Evolutionary conservation across 148 eudicot species (phyloP), one percentile per base, ranked within the genome.

Genomic region (Silene conica): DNA sequence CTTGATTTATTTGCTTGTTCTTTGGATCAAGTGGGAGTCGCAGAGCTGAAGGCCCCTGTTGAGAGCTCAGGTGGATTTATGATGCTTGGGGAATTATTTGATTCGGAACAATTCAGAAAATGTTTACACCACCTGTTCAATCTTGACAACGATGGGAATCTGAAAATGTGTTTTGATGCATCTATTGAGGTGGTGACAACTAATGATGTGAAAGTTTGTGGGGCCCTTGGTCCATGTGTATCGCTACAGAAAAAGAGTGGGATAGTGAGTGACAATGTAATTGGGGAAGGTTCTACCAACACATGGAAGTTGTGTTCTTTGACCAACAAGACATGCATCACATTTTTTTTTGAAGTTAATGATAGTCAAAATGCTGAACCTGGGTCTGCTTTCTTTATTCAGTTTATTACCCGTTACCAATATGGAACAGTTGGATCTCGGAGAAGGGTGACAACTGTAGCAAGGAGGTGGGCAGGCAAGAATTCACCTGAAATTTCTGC

Each of bases 1-100:
- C 96, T 94, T 65, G 98, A 94, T 92, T 83, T 94, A 62, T 94
- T 94, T 84, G 97, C 98, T 64, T 94, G 97, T 78, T 89, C 98
- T 85, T 86, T 92, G 68, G 98, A 92, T 86, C 98, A 94, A 92
- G 96, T 94, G 62, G 98, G 98, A 78, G 92, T 89, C 66, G 90
- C 96, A 23, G 98, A 94, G 79, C 78, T 94, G 69, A 92, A 84
- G 83, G 79, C 56, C 64, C 86, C 93, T 23, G 86, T 94, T 21
- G 97, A 92, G 85, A 86, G 76, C 58, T 92, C 98, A 3, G 97
- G 96, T 73, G 98, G 98, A 16, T 87, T 91, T 77, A 87, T 94
- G 96, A 88, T 91, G 88, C 77, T 91, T 21, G 96, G 87, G 28
- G 98, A 94, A 76, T 79, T 86, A 38, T 94, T 94, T 48, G 93